phyloP scores from a whole-genome alignment of 805 yeast species.

The Nakazawaea ernobii region DNA sequence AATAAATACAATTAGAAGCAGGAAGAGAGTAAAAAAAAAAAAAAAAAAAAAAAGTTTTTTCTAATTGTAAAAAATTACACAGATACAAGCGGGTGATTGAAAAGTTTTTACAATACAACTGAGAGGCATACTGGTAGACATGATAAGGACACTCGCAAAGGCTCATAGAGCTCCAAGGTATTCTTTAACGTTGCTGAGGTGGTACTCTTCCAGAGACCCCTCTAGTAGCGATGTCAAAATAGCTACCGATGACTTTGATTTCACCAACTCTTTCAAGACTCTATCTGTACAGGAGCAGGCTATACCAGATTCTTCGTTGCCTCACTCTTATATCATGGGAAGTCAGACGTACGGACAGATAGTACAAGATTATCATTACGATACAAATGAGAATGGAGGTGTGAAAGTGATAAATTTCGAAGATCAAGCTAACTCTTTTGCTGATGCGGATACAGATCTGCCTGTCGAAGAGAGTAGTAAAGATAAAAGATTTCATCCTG shows the following conservation, averaged over 20 bases:
- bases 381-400: conserved; percentile 21
- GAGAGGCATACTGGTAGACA: not conserved
- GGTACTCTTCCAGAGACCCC: not conserved
- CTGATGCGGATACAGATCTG: not conserved
- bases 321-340: conserved; percentile 29
- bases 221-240: conserved; percentile 4
- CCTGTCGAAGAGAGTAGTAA: conserved; percentile 34
- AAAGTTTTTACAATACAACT: not conserved
- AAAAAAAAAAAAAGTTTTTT: too few species aligned
- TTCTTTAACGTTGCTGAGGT: not conserved
- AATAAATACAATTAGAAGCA: not conserved
- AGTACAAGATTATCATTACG: conserved; percentile 31
- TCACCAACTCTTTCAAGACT: conserved; percentile 9
- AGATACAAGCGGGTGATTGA: not conserved
- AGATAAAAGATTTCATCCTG: conserved; percentile 52
- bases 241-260: conserved; percentile 21
- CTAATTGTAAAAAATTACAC: too few species aligned
- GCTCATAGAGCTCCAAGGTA: not conserved
- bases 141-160: not conserved
- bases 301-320: conserved; percentile 18
- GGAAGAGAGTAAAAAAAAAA: not conserved
- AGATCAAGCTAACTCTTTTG: not conserved
- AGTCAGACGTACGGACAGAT: conserved; percentile 38
- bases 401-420: conserved; percentile 8
- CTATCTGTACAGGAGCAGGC: conserved; percentile 18